Percentiles rank a stretch among this genome's conserved stretches.
phyloP scores from a whole-genome alignment of 164 flowering plant genomes.

The Nymphaea colorata region DNA sequence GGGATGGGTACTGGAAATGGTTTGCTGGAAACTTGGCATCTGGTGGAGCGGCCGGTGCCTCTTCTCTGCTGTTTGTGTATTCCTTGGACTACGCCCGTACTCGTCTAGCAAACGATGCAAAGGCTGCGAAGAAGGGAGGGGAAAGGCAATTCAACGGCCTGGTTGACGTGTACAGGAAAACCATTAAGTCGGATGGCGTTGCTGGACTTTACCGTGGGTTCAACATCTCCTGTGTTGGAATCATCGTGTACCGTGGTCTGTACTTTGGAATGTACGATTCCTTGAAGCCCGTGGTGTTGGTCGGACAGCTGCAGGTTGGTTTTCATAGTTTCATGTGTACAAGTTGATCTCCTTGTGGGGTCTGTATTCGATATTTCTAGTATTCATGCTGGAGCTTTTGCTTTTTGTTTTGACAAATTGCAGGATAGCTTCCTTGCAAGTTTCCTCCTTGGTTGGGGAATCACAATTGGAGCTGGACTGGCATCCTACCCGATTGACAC shows the following conservation, averaged over 20 bases:
- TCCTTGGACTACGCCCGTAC: conserved; percentile 14
- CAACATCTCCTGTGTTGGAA: conserved; percentile 14
- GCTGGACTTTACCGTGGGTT: conserved; percentile 16
- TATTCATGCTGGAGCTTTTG: not conserved
- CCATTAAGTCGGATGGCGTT: conserved; percentile 9
- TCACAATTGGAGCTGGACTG: conserved; percentile 4
- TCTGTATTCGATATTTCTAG: not conserved
- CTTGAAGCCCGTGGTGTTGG: conserved; percentile 10
- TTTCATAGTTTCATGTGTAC: not conserved
- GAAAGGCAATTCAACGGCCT: conserved; percentile 14
- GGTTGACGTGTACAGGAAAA: conserved; percentile 13
- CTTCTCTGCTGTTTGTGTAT: conserved; percentile 13
- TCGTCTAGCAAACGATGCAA: conserved; percentile 13
- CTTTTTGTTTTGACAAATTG: not conserved
- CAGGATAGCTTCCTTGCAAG: conserved; percentile 7
- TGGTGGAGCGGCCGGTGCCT: conserved; percentile 14
- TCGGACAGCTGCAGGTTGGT: conserved; percentile 6
- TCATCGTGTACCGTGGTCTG: conserved; percentile 13
- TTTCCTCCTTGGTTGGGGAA: conserved; percentile 4
- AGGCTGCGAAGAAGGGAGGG: conserved; percentile 14
- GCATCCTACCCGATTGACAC: conserved; percentile 10
- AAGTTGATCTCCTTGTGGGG: not conserved
- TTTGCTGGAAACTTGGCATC: conserved; percentile 17
- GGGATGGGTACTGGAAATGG: conserved; percentile 14
- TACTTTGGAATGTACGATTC: conserved; percentile 16